Conservation (phyloP, 2,329 filamentous ascomycete genomes). For the Pleomassaria siparia region DNA sequence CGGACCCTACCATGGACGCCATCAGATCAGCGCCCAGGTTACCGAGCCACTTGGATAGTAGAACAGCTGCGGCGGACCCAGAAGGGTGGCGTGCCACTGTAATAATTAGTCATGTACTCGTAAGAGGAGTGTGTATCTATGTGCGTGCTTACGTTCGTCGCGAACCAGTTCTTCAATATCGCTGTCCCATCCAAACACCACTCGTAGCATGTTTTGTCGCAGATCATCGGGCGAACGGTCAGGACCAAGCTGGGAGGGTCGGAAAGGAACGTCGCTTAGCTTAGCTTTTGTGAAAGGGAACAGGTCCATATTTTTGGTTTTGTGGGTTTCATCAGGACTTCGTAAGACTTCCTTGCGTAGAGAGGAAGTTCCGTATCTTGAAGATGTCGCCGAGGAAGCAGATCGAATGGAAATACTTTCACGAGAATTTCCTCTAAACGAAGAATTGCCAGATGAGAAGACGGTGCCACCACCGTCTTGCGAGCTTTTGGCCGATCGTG, state of each 20-base stretch:
- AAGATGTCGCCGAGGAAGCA: constrained; percentile 50
- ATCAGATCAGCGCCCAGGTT: constrained; percentile 81
- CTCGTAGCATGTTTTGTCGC: constrained; percentile 84
- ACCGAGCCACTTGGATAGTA: constrained; percentile 90
- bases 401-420: constrained; percentile 62
- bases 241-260: constrained; percentile 60
- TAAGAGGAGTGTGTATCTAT: background rate
- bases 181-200: constrained; percentile 93
- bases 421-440: constrained; percentile 41
- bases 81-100: constrained; percentile 67
- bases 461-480: constrained; percentile 58
- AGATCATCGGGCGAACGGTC: constrained; percentile 67
- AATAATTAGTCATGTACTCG: constrained; percentile 14
- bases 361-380: constrained; percentile 61
- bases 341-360: constrained; percentile 78
- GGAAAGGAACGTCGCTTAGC: constrained; percentile 80
- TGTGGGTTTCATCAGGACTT: constrained; percentile 70
- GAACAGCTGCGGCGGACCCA: constrained; percentile 75
- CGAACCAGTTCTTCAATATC: constrained; percentile 79
- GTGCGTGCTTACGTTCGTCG: constrained; percentile 66
- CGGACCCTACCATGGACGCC: constrained; percentile 70
- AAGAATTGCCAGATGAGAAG: constrained; percentile 66
- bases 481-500: constrained; percentile 33
- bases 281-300: constrained; percentile 84
- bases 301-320: constrained; percentile 65